Evolutionary conservation across 805 yeast genomes (phyloP), one percentile per base, ranked within the genome.

Genomic region (Kluyveromyces lactis): DNA sequence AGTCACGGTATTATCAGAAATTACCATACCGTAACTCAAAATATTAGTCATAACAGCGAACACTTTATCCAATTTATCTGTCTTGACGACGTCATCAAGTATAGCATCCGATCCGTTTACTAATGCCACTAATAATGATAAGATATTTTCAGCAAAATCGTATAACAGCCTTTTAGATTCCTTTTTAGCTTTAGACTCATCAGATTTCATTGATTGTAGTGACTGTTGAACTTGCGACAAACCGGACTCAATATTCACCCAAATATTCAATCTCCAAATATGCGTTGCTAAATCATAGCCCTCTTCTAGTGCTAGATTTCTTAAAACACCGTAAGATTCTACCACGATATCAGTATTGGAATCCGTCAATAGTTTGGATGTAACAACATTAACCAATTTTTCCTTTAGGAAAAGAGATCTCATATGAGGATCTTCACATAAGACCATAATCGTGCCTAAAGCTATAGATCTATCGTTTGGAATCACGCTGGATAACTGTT

Each of bases 301-400:
- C 61, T 87, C 95, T 53, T 86, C 95, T 39, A 86, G 68, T 2
- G 82, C 80, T 41, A 90, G 55, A 54, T 83, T 86, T 56, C 95
- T 73, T 46, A 92, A 63, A 18, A 90, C 65, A 1, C 95, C 97
- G 50, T 77, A 80, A 1, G 90, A 70, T 51, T 83, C 94, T 16
- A 83, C 82, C 15, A 84, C 81, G 33, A 86, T 75, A 48, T 86
- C 95, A 41, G 78, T 79, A 47, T 80, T 71, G 16, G 70, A 55
- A 55, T 86, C 95, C 33, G 73, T 74, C 17, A 89, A 59, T 23
- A 79, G 68, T 43, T 79, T 77, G 17, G 79, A 78, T 61, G 86
- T 48, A 1, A 87, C 55, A 2, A 74, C 69, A 30, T 76, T 75
- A 9, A 89, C 69, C 33, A 89, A 63, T 46, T 75, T 79, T 50